phyloP scores from a whole-genome alignment of 2,329 filamentous ascomycete species.

The Apiospora koreana region DNA sequence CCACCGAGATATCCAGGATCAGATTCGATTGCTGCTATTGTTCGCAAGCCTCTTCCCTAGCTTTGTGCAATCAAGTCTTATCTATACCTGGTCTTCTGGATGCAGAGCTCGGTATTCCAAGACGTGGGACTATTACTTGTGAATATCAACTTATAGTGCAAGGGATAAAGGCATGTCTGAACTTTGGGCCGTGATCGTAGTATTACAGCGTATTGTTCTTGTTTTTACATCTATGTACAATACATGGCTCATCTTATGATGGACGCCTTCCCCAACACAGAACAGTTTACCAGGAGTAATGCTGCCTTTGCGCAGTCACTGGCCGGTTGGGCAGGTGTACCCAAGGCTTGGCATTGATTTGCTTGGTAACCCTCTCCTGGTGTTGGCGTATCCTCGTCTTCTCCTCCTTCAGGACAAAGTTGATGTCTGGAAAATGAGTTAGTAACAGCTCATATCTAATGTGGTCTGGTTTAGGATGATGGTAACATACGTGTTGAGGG shows the following conservation, averaged over 20 bases:
- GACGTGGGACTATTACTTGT: neutral
- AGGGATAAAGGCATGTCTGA: too few relatives aligned
- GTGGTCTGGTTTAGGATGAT: conserved; percentile 12
- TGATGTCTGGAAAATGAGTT: conserved; percentile 58
- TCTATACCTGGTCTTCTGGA: too few relatives aligned
- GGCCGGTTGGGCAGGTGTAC: conserved; percentile 84
- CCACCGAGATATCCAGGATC: too few relatives aligned
- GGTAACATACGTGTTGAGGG: conserved; percentile 71
- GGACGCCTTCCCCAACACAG: neutral
- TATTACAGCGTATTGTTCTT: neutral
- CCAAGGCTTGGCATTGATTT: conserved; percentile 78
- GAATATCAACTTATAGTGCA: neutral
- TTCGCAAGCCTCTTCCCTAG: too few relatives aligned
- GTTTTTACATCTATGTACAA: conserved; percentile 14
- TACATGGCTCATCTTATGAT: neutral
- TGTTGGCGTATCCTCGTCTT: conserved; percentile 81
- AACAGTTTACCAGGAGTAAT: conserved; percentile 80
- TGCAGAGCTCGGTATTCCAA: neutral
- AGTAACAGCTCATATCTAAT: conserved; percentile 16
- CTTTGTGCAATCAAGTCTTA: too few relatives aligned
- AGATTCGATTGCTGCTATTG: too few relatives aligned
- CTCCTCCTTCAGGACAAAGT: conserved; percentile 88
- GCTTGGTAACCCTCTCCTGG: conserved; percentile 75
- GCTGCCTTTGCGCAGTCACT: conserved; percentile 81
- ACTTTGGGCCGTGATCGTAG: neutral